These are phyloP conservation scores for Pleurotus sapidus DNA, from an alignment of 768 basidiomycete species.

Conservation along the genomic window DNA sequence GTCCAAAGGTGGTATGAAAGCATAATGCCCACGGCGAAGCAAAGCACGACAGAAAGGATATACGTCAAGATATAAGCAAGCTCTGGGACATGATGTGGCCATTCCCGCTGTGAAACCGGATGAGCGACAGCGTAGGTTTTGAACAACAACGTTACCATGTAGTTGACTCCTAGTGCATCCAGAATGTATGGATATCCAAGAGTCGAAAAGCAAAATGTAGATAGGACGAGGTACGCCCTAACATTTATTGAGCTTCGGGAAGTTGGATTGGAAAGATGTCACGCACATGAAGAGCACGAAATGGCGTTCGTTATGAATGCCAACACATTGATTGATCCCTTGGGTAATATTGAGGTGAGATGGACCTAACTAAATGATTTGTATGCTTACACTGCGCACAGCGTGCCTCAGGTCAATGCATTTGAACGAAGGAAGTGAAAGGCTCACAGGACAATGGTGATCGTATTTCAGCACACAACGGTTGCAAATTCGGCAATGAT, in stretches of 20 bases:
- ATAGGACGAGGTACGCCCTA: slow-evolving; percentile 79
- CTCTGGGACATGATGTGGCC: slow-evolving; percentile 65
- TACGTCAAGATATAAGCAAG: slow-evolving; percentile 71
- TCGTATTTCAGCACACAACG: slow-evolving; percentile 88
- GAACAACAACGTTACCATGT: slow-evolving; percentile 29
- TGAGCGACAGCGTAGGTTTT: background rate
- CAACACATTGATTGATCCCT: slow-evolving; percentile 99
- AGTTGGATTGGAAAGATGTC: background rate
- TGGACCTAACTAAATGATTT: background rate
- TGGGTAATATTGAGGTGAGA: background rate
- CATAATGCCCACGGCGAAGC: slow-evolving; percentile 73
- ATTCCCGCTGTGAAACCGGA: slow-evolving; percentile 28
- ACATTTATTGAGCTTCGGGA: background rate
- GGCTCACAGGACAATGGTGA: slow-evolving; percentile 83
- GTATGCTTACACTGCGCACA: slow-evolving; percentile 35
- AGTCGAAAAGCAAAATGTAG: slow-evolving; percentile 55
- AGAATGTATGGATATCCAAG: slow-evolving; percentile 65
- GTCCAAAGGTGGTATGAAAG: slow-evolving; percentile 70
- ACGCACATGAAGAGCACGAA: slow-evolving; percentile 92
- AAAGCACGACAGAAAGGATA: slow-evolving; percentile 73
- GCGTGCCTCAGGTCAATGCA: slow-evolving; percentile 1
- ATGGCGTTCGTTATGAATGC: slow-evolving; percentile 92
- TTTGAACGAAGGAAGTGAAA: slow-evolving; percentile 2
- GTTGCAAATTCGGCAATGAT: slow-evolving; percentile 92
- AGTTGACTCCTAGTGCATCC: slow-evolving; percentile 54